Base-by-base conservation (phyloP, 176 grass and related monocot species). In the Carex littledalei region DNA sequence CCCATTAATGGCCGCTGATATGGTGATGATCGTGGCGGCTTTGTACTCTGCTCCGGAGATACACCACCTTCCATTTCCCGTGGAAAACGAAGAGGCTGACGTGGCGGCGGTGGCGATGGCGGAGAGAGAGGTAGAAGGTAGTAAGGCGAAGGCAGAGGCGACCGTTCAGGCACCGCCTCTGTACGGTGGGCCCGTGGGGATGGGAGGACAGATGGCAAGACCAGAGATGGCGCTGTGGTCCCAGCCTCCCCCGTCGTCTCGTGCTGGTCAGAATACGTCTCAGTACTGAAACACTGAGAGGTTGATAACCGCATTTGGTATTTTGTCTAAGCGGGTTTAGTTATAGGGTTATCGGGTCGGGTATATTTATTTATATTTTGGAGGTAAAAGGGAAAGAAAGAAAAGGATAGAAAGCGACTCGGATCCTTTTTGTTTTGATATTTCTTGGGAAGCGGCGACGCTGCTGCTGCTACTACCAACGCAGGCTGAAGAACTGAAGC, bases 1-100 rank as follows among this genome's bases (percentile, higher is more conserved):
- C 2, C 86, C 81, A 55, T 81, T 99, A 88, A 92, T 79, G 16
- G 85, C 90, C 0, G 89, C 84, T 8, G 93, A 89, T 1, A 87
- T 80, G 8, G 52, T 98, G 13, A 84, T 98, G 29, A 34, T 98
- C 15, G 84, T 99, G 47, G 93, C 91, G 11, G 91, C 96, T 43
- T 83, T 92, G 65, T 99, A 95, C 53, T 35, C 66, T 0, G 62
- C 71, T 56, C 91, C 91, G 14, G 90, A 99, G 87, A 84, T 99
- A 81, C 84, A 92, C 85, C 85, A 90, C 15, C 61, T 94, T 12
- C 91, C 91, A 0, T 32, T 81, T 3, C 16, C 52, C 0, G 86
- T 65, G 24, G 86, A 50, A 1, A 84, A 86, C 15, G 83, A 87
- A 0, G 89, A 67, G 1, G 5, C 61, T 3, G 67, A 55, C 8